Evolutionary conservation across 176 grass and related monocot species (phyloP), one percentile per base, ranked within the genome.

Genomic region (Dendrocalamus sinicus): DNA sequence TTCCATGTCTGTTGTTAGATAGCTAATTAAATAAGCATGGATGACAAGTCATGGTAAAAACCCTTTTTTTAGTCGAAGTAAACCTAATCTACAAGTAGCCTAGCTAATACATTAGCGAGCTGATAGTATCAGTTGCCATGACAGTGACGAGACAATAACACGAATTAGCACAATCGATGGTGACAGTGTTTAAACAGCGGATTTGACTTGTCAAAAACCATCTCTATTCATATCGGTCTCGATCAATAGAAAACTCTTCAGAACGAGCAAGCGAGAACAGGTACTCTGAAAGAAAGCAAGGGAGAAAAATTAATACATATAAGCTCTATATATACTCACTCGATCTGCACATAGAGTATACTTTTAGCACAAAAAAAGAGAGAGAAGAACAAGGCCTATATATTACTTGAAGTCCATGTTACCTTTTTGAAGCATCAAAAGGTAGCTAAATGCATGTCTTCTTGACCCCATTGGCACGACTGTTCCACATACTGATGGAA

Each of bases 191-290:
- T n/a, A 10, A 41, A 37, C 12, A 62, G 43, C 51, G 67, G 67
- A 71, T 82, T 57, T 70, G 32, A 81, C 67, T 81, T 32, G 50
- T 70, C 50, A 55, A 3, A 70, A 70, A 44, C 20, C 35, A 32
- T 5, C 43, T 7, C 7, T 68, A 13, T 15, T 73, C 59, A 50
- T 59, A 62, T 6, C 71, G 52, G 59, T 53, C 82, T 60, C 26
- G 39, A 37, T 78, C 62, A 4, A 15, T 12, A 13, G 65, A 59
- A 70, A 84, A 72, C 75, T 84, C 82, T 53, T 72, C 16, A 46
- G 40, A 20, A 30, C 8, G 44, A 83, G 41, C 6, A 47, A 45
- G 43, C 8, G 8, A 45, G 43, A 45, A 45, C 9, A 45, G 10
- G 43, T 45, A 45, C 43, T 9, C 8, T 45, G 10, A 45, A 45